Conservation (phyloP, 176 grass and related monocot species). For the Puya raimondii region DNA sequence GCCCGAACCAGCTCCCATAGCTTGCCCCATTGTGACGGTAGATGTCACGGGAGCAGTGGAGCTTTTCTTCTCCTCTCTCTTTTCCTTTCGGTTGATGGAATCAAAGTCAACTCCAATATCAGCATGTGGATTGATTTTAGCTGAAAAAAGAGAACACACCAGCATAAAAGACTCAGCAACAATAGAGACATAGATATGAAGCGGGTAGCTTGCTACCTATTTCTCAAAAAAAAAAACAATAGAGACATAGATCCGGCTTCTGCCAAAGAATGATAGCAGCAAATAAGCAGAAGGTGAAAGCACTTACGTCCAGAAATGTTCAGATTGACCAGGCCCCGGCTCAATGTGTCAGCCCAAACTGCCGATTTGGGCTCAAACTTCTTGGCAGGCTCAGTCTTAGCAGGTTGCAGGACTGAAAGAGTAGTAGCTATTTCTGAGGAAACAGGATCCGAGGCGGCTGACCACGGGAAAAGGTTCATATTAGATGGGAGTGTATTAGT, state of each 20-base stretch:
- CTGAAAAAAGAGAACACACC: conserved; percentile 30
- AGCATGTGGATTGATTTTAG: conserved; percentile 86
- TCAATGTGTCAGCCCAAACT: conserved; percentile 95
- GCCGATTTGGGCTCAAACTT: conserved; percentile 88
- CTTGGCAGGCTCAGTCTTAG: conserved; percentile 44
- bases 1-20: conserved; percentile 87
- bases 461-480: conserved; percentile 31
- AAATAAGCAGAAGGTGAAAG: conserved; percentile 2
- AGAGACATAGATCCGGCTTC: not conserved
- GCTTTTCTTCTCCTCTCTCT: conserved; percentile 72
- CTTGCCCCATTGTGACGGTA: conserved; percentile 84
- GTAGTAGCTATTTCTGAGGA: conserved; percentile 36
- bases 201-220: too few relatives aligned
- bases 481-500: conserved; percentile 28
- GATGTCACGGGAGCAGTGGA: conserved; percentile 45
- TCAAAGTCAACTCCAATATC: conserved; percentile 96
- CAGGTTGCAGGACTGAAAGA: conserved; percentile 41
- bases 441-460: conserved; percentile 26
- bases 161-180: not conserved
- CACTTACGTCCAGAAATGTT: conserved; percentile 97
- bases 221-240: too few relatives aligned
- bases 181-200: not conserved
- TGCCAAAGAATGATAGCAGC: not conserved
- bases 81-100: conserved; percentile 97
- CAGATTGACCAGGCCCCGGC: conserved; percentile 76